Evolutionary conservation across 2,329 filamentous ascomycete genomes (phyloP).

Genomic region (Botrytis pseudocinerea): DNA sequence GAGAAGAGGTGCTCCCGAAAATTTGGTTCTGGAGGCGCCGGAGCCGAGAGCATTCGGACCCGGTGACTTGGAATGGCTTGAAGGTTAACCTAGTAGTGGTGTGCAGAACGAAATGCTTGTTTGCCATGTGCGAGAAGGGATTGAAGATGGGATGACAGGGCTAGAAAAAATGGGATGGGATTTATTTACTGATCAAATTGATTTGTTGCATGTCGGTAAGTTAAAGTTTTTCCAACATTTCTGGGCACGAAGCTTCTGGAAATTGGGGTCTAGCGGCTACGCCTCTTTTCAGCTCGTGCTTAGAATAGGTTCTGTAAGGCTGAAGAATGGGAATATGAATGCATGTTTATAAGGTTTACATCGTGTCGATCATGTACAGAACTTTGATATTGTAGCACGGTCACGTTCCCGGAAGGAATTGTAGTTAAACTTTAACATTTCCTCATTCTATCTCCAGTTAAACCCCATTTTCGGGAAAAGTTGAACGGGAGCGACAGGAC

Average conservation of each 20-base stretch:
- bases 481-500: neutral
- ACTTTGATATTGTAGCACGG: neutral
- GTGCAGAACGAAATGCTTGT: slow-evolving; percentile 6
- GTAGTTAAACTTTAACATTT: neutral
- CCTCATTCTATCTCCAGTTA: neutral
- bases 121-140: slow-evolving; percentile 7
- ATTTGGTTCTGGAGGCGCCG: neutral
- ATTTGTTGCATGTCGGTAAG: slow-evolving; percentile 4
- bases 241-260: neutral
- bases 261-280: neutral
- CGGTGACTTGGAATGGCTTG: neutral
- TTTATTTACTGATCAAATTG: neutral
- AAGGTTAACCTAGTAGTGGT: neutral
- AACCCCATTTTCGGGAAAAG: slow-evolving; percentile 6
- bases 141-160: slow-evolving; percentile 9
- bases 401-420: neutral
- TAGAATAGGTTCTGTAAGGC: neutral
- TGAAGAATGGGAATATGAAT: neutral
- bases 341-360: neutral
- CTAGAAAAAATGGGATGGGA: neutral
- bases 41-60: neutral
- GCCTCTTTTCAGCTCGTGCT: neutral
- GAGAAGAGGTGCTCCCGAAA: neutral
- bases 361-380: neutral
- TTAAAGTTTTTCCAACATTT: neutral